Percentiles rank a stretch among this genome's conserved stretches.
These are phyloP conservation scores for Neopestalotiopsis rosae DNA, from an alignment of 2,329 filamentous ascomycete genomes.

Conservation along the genomic window DNA sequence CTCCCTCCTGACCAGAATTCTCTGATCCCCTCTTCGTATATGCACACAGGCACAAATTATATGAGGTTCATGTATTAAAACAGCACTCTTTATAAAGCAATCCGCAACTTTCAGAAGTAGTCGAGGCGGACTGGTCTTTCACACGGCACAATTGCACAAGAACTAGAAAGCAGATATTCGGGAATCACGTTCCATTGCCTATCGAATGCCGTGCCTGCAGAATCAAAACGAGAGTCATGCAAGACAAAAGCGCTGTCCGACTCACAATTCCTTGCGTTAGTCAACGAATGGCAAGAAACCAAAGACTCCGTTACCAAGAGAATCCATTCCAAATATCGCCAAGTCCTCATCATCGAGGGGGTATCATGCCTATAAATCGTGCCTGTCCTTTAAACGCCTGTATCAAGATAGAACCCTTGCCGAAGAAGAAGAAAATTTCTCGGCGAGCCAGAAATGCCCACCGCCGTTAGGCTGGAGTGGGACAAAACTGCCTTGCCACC, in stretches of 20 bases:
- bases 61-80: not conserved
- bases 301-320: conserved; percentile 20
- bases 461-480: conserved; percentile 23
- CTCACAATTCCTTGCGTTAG: conserved; percentile 26
- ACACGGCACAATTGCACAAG: not conserved
- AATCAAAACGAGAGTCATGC: conserved; percentile 33
- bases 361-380: conserved; percentile 39
- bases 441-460: conserved; percentile 29
- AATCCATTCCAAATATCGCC: conserved; percentile 25
- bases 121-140: not conserved
- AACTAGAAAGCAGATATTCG: not conserved
- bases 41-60: not conserved
- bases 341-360: conserved; percentile 30
- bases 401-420: conserved; percentile 31
- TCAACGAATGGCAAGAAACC: conserved; percentile 23
- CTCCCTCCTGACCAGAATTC: not conserved
- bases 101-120: not conserved
- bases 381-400: conserved; percentile 39
- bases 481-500: conserved; percentile 21
- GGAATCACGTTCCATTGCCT: conserved; percentile 15
- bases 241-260: conserved; percentile 25
- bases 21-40: not conserved
- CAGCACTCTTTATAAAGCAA: not conserved
- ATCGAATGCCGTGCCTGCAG: conserved; percentile 29
- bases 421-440: conserved; percentile 20